Base-by-base conservation (phyloP, 2,329 filamentous ascomycete genomes). In the Colletotrichum filicis region DNA sequence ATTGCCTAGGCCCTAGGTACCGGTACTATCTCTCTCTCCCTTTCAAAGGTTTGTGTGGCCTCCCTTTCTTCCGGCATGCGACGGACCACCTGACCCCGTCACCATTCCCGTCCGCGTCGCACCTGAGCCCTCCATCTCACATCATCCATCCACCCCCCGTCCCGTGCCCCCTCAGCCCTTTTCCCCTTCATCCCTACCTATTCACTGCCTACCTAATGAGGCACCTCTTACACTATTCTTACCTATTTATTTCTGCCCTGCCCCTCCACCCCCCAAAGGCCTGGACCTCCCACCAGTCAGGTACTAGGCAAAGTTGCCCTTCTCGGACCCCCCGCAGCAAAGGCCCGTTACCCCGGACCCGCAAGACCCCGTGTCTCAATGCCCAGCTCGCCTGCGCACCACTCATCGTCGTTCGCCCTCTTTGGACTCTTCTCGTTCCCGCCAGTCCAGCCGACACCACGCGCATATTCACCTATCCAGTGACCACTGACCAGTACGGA, bases 41-140 rank as follows among this genome's bases (percentile, higher is more conserved):
- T 42, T 35, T 12, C 16, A 42, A 19, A 42, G 37, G 37, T 19
- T 42, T 19, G 16, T 42, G 37, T 42, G 37, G 37, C 42, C 42
- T 49, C 42, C 42, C 19, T n/a, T n/a, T 49, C 42, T 49, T 49
- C 42, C 60, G 60, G 35, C 46, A 26, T 28, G 46, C 60, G 28
- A 35, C 60, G 60, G 60, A 63, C 60, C 60, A 63, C 26, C 60
- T 63, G 60, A 63, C 42, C 60, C 60, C 46, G 60, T 63, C 60
- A 63, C 60, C 60, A 63, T 63, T 53, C 46, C 42, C 46, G 60
- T 63, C 60, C 46, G 37, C 28, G 46, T 63, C 28, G 28, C 60
- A 35, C 46, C 60, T 63, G 60, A 63, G 46, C 60, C 53, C 7
- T 28, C 28, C 53, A 30, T 53, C 56, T 32, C 56, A 32, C 28